A percentile compares a stretch with the other conserved stretches of the same genome.
Evolutionary conservation across 768 basidiomycete species (phyloP).

Genomic region (Galerina marginata): DNA sequence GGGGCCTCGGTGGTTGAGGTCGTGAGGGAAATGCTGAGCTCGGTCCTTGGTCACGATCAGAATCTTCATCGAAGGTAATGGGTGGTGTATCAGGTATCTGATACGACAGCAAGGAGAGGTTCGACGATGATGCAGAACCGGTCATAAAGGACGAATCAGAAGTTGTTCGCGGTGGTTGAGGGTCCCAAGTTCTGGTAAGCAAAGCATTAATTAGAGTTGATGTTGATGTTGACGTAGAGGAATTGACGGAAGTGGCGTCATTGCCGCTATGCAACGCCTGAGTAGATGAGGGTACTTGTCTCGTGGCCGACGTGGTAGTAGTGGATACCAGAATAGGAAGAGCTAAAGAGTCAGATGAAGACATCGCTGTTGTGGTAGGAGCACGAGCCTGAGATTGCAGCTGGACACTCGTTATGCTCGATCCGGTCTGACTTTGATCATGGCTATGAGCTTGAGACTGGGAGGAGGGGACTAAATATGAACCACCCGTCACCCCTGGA

Average conservation of each 20-base stretch:
- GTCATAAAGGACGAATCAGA: slow-evolving; percentile 23
- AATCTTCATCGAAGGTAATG: slow-evolving; percentile 19
- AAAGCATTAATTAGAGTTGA: slow-evolving; percentile 16
- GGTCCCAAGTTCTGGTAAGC: slow-evolving; percentile 22
- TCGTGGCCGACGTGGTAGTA: slow-evolving; percentile 1
- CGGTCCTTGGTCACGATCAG: slow-evolving; percentile 3
- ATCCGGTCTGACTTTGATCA: slow-evolving; percentile 15
- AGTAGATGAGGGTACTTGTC: background rate
- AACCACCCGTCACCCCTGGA: background rate
- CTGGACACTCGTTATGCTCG: slow-evolving; percentile 18
- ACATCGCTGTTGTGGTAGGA: slow-evolving; percentile 8
- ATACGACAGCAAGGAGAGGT: slow-evolving; percentile 26
- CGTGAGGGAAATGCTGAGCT: background rate
- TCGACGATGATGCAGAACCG: slow-evolving; percentile 19
- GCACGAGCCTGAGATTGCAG: slow-evolving; percentile 22
- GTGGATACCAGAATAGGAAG: slow-evolving; percentile 6
- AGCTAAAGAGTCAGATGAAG: slow-evolving; percentile 16
- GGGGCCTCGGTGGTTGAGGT: background rate
- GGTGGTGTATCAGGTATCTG: slow-evolving; percentile 27
- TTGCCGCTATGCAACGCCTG: slow-evolving; percentile 6
- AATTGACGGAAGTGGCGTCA: background rate
- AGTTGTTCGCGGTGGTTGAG: slow-evolving; percentile 19
- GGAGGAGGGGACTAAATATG: background rate
- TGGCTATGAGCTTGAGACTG: background rate
- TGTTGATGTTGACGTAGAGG: slow-evolving; percentile 14